Conservation (phyloP, 208 protist genomes). For the Entamoeba histolytica region DNA sequence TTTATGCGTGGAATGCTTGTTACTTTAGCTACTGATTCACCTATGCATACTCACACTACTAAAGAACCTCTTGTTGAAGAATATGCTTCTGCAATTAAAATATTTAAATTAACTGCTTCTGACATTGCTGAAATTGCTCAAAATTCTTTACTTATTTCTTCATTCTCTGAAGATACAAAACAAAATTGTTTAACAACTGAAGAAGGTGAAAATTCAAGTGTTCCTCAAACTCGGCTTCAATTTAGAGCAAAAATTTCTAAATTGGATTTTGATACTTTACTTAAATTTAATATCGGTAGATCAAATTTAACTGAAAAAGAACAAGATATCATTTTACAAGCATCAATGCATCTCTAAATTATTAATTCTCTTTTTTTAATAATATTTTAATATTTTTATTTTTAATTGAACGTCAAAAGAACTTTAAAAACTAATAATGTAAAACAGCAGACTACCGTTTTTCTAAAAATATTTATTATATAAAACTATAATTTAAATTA, state of each 20-base stretch:
- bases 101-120: conserved; percentile 68
- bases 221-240: neutral
- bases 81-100: conserved; percentile 82
- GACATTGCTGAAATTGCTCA: conserved; percentile 91
- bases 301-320: neutral
- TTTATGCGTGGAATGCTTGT: conserved; percentile 51
- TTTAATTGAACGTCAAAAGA: no score
- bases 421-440: no score
- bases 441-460: no score
- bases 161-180: neutral
- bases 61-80: conserved; percentile 89
- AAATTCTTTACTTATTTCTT: conserved; percentile 39
- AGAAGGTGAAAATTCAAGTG: neutral
- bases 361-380: no score
- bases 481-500: no score
- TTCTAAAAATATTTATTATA: no score
- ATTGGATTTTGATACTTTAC: neutral
- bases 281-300: neutral
- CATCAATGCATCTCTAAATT: no score
- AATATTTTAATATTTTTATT: no score
- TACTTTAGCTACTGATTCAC: conserved; percentile 82
- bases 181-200: neutral
- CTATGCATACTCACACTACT: conserved; percentile 78
- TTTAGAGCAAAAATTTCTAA: neutral
- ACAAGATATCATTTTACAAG: no score